These are phyloP conservation scores for Phalaenopsis equestris DNA, from an alignment of 106 monocot species.

Conservation along the genomic window DNA sequence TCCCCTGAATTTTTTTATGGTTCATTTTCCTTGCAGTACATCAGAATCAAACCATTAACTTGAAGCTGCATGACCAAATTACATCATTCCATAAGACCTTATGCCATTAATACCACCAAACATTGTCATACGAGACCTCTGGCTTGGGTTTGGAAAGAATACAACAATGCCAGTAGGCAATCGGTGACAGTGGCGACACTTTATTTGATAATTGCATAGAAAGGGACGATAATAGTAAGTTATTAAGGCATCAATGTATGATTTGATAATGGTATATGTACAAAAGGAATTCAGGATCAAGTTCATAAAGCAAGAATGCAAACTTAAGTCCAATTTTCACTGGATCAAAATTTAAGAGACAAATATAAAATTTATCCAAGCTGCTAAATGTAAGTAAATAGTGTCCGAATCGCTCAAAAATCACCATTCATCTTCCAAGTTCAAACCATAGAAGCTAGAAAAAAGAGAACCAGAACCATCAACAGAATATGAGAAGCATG, in stretches of 20 bases:
- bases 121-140: no score
- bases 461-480: background rate
- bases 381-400: background rate
- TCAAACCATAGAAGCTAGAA: background rate
- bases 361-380: background rate
- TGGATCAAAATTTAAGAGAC: background rate
- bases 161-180: no score
- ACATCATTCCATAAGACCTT: background rate
- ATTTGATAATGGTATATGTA: background rate
- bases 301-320: background rate
- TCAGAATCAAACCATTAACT: background rate
- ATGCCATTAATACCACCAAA: background rate
- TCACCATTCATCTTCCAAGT: background rate
- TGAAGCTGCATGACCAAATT: background rate
- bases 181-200: no score
- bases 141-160: no score
- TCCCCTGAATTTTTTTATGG: background rate
- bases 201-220: no score
- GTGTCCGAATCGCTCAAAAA: background rate
- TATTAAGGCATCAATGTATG: background rate
- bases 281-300: background rate
- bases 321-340: background rate
- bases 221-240: background rate
- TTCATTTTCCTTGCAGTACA: background rate
- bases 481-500: background rate